Evolutionary conservation across 1,139 yeast species (phyloP), one percentile per base, ranked within the genome.

Genomic region (Hemisphaericaspora subhashii): DNA sequence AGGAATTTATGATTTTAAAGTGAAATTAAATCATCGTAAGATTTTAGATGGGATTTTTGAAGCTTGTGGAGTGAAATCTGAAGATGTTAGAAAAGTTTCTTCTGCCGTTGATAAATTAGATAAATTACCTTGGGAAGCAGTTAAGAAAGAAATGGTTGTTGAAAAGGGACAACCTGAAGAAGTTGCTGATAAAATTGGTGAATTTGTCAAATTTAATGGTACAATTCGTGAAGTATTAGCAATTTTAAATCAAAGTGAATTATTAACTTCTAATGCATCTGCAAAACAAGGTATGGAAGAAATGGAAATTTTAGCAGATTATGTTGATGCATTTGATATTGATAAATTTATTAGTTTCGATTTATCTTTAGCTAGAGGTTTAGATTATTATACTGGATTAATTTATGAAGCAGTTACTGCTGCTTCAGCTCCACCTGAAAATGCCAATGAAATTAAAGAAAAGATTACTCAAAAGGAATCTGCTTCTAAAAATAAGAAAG

Each of bases 41-140:
- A 83, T 92, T 46, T 75, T 92, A 52, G 98, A 92, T 62, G 98
- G 98, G 51, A 85, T 92, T 44, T 92, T 92, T 73, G 82, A 86
- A 65, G 87, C 88, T 43, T 87, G 97, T 64, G 98, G 98, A 46
- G 98, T 92, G 29, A 79, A 81, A 49, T 94, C 85, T 24, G 96
- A 87, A 55, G 98, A 92, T 57, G 96, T 90, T 27, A 80, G 98
- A 68, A 87, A 81, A 58, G 81, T 92, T 44, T 87, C 96, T 18
- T 83, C 95, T 47, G 97, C 98, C 12, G 97, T 92, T 28, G 98
- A 92, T 66, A 92, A 92, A 64, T 77, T 92, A 52, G 98, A 92
- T 66, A 92, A 92, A 65, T 71, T 80, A 8, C 96, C 98, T 39
- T 92, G 98, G 98, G 94, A 78, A 38, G 95, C 72, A 2, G 98